Conservation (phyloP, 768 basidiomycete species). For the Hortiboletus flavorubellus region DNA sequence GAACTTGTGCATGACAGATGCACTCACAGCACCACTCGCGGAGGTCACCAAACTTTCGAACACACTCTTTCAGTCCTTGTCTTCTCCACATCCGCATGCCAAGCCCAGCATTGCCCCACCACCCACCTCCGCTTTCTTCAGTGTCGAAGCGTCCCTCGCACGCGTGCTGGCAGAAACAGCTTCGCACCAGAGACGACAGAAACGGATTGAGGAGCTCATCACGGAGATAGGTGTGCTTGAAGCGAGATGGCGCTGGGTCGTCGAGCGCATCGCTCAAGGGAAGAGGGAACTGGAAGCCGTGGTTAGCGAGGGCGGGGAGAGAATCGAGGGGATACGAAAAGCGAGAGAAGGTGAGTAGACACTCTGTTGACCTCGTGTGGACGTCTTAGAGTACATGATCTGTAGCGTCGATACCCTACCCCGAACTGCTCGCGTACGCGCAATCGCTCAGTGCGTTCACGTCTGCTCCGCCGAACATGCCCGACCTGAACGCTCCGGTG, state of each 20-base stretch:
- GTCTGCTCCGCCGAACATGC: constrained; percentile 86
- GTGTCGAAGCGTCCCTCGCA: constrained; percentile 63
- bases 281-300: constrained; percentile 66
- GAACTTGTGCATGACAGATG: constrained; percentile 49
- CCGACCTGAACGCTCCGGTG: constrained; percentile 57
- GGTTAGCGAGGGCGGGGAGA: constrained; percentile 72
- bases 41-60: constrained; percentile 62
- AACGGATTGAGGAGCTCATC: constrained; percentile 68
- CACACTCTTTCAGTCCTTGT: constrained; percentile 69
- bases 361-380: background rate
- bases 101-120: constrained; percentile 38
- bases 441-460: constrained; percentile 84
- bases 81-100: constrained; percentile 48
- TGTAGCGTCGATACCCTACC: constrained; percentile 75
- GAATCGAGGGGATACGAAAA: constrained; percentile 63
- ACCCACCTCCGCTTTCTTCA: constrained; percentile 52
- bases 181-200: constrained; percentile 72
- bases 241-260: constrained; percentile 63
- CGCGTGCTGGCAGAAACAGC: constrained; percentile 62
- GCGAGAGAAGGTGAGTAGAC: constrained; percentile 60
- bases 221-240: constrained; percentile 69
- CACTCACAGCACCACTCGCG: constrained; percentile 59
- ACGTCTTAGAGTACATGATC: background rate
- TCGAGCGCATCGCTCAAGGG: constrained; percentile 59
- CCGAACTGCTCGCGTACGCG: constrained; percentile 79